phyloP scores from a whole-genome alignment of 2,329 filamentous ascomycete genomes.

The Geoglossum cookeanum region DNA sequence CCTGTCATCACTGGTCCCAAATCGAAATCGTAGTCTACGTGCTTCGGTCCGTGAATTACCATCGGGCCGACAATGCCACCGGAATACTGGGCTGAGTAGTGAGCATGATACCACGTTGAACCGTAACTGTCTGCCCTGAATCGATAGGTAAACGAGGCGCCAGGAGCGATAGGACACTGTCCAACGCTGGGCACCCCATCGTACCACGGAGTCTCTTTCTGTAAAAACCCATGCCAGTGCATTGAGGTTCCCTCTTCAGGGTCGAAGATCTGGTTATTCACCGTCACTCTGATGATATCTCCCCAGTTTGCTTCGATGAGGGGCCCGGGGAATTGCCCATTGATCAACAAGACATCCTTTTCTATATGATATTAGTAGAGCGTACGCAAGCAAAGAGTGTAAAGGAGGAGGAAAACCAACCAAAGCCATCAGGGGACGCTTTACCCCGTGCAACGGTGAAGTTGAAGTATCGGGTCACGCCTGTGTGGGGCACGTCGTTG shows the following conservation, averaged over 20 bases:
- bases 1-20: slow-evolving; percentile 19
- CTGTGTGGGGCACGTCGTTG: background rate
- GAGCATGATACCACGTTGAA: slow-evolving; percentile 16
- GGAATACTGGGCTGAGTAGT: slow-evolving; percentile 16
- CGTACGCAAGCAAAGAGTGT: too few relatives aligned
- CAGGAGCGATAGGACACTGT: slow-evolving; percentile 20
- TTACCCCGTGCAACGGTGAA: background rate
- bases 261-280: slow-evolving; percentile 11
- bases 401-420: slow-evolving; percentile 6
- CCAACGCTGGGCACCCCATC: slow-evolving; percentile 31
- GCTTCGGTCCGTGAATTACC: slow-evolving; percentile 21
- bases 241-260: slow-evolving; percentile 16
- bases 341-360: slow-evolving; percentile 10
- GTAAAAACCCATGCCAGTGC: slow-evolving; percentile 21
- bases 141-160: slow-evolving; percentile 12
- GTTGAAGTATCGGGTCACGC: background rate
- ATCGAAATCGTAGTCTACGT: slow-evolving; percentile 16
- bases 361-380: slow-evolving; percentile 17
- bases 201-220: slow-evolving; percentile 12
- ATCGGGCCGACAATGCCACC: slow-evolving; percentile 17
- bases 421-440: slow-evolving; percentile 15
- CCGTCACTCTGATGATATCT: slow-evolving; percentile 13
- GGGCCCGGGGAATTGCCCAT: slow-evolving; percentile 19
- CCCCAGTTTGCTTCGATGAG: slow-evolving; percentile 21
- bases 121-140: slow-evolving; percentile 17